Evolutionary conservation across 2,329 filamentous ascomycete species (phyloP).

Genomic region (Taxawa tesnikishii): DNA sequence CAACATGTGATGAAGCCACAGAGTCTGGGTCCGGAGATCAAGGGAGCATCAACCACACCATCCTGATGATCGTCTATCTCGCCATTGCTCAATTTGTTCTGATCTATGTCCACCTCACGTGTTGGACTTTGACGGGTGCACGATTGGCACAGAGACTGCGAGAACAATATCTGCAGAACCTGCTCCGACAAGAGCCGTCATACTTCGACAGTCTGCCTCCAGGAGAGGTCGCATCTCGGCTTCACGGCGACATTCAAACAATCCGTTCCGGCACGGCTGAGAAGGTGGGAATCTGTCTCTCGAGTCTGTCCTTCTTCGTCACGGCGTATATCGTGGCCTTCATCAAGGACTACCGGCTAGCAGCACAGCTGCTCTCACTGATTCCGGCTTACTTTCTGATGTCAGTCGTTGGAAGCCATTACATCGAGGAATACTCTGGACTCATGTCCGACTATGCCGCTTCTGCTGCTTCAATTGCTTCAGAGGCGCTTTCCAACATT

Average conservation of each 20-base stretch:
- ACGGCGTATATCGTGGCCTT: constrained; percentile 58
- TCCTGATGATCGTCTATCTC: constrained; percentile 50
- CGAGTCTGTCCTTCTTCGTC: constrained; percentile 52
- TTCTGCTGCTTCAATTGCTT: constrained; percentile 49
- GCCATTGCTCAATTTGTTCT: constrained; percentile 49
- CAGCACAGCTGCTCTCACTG: constrained; percentile 51
- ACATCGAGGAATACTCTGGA: constrained; percentile 38
- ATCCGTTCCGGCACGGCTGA: constrained; percentile 58
- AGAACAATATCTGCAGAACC: constrained; percentile 44
- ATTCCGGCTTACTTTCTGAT: constrained; percentile 52
- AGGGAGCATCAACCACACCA: constrained; percentile 40
- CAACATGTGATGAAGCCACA: constrained; percentile 35
- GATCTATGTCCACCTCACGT: constrained; percentile 53
- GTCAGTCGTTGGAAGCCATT: constrained; percentile 42
- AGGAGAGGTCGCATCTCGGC: constrained; percentile 50
- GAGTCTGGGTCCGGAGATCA: constrained; percentile 23
- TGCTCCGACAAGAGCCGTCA: constrained; percentile 49
- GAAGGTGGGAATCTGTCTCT: constrained; percentile 55
- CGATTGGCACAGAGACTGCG: constrained; percentile 51
- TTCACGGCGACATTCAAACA: constrained; percentile 53
- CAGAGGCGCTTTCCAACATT: constrained; percentile 48
- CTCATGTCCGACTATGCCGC: constrained; percentile 41
- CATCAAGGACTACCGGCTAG: constrained; percentile 48
- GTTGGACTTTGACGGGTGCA: constrained; percentile 53
- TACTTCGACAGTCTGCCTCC: constrained; percentile 53